These are phyloP conservation scores for Phlegmacium glaucopus DNA, from an alignment of 768 basidiomycete species.

Conservation along the genomic window DNA sequence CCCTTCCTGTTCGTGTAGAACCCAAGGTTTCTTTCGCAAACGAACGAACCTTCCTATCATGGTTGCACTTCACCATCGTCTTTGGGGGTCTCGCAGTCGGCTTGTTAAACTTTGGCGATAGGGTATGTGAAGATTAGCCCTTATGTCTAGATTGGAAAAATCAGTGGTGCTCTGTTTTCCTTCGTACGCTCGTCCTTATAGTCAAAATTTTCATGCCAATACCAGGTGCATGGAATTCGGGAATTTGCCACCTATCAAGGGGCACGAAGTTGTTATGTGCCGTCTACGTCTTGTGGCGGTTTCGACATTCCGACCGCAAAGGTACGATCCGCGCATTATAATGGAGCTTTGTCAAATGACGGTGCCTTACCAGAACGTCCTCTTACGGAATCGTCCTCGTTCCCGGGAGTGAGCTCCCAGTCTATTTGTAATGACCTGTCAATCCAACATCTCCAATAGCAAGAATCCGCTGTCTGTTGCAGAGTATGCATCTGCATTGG, in stretches of 20 bases:
- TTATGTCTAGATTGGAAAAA: conserved; percentile 70
- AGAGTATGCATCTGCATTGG: conserved; percentile 59
- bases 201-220: neutral
- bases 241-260: conserved; percentile 60
- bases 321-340: conserved; percentile 38
- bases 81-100: conserved; percentile 96
- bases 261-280: conserved; percentile 60
- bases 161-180: conserved; percentile 96
- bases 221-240: conserved; percentile 65
- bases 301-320: conserved; percentile 55
- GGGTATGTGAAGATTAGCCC: conserved; percentile 38
- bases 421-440: conserved; percentile 74
- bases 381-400: conserved; percentile 47
- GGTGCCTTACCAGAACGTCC: conserved; percentile 42
- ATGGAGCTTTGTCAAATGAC: conserved; percentile 1
- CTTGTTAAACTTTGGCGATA: conserved; percentile 96
- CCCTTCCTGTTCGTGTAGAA: conserved; percentile 91
- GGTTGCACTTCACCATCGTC: conserved; percentile 98
- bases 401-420: conserved; percentile 43
- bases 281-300: conserved; percentile 61
- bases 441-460: conserved; percentile 79
- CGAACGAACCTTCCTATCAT: conserved; percentile 95
- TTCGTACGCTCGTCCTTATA: conserved; percentile 41
- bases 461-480: conserved; percentile 68
- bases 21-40: conserved; percentile 95